phyloP scores from a whole-genome alignment of 176 grass and related monocot species.

The Melocanna baccifera region DNA sequence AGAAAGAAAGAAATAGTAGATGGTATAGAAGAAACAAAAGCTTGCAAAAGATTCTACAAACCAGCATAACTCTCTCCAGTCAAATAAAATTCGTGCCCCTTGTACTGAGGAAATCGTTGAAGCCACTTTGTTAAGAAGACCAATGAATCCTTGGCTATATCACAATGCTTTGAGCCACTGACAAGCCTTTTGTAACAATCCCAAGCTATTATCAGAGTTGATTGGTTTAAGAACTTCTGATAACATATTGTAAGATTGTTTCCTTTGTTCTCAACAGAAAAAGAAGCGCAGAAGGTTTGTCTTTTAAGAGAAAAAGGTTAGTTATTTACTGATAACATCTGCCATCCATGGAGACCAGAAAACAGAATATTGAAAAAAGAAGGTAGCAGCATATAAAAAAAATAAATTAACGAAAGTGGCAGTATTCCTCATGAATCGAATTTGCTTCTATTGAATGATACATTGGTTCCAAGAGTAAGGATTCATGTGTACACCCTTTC shows the following conservation, averaged over 20 bases:
- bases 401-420: background rate
- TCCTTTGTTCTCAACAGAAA: background rate
- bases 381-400: background rate
- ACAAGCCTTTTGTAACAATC: background rate
- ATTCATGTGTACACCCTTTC: constrained; percentile 76
- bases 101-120: constrained; percentile 86
- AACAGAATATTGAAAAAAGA: background rate
- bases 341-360: background rate
- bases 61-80: constrained; percentile 95
- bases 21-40: constrained; percentile 9
- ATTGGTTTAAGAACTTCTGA: background rate
- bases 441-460: constrained; percentile 17
- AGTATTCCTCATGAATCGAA: background rate
- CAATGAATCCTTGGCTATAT: constrained; percentile 71
- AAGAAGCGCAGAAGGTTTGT: background rate
- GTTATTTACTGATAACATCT: background rate
- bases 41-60: constrained; percentile 31
- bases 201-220: background rate
- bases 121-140: constrained; percentile 89
- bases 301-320: background rate
- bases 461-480: constrained; percentile 98
- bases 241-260: background rate
- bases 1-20: background rate
- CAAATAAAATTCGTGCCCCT: constrained; percentile 81
- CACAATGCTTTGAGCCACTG: background rate